phyloP scores from a whole-genome alignment of 116 monocot genomes.

The Iris pallida region DNA sequence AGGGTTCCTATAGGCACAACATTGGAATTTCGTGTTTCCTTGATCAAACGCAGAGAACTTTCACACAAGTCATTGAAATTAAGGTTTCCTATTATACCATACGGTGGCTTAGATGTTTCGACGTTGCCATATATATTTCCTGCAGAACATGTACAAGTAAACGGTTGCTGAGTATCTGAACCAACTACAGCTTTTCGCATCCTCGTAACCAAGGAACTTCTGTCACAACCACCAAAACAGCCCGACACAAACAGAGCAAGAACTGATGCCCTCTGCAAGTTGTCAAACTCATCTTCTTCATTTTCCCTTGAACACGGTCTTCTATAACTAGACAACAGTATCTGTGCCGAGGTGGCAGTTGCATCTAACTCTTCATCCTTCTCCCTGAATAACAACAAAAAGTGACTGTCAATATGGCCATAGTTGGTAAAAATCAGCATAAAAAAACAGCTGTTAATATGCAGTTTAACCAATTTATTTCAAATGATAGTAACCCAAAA shows the following conservation, averaged over 20 bases:
- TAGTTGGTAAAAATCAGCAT: neutral
- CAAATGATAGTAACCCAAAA: conserved; percentile 5
- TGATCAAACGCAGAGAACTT: conserved; percentile 63
- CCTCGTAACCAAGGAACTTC: conserved; percentile 45
- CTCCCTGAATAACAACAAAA: conserved; percentile 40
- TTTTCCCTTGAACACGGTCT: conserved; percentile 22
- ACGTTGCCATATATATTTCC: conserved; percentile 27
- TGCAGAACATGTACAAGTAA: conserved; percentile 78
- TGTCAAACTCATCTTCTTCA: conserved; percentile 33
- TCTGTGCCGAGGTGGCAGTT: conserved; percentile 67
- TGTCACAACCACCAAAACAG: conserved; percentile 92
- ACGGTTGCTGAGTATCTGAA: conserved; percentile 65
- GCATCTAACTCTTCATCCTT: conserved; percentile 93
- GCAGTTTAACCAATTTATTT: neutral
- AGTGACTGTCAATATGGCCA: neutral
- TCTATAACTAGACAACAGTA: conserved; percentile 56
- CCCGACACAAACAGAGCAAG: conserved; percentile 97
- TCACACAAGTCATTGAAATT: conserved; percentile 69
- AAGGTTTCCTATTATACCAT: conserved; percentile 16
- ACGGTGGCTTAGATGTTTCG: conserved; percentile 19
- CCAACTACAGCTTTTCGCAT: conserved; percentile 59
- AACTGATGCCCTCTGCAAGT: conserved; percentile 71
- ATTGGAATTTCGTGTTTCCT: conserved; percentile 68
- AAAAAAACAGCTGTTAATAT: neutral
- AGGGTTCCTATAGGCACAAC: conserved; percentile 84